Evolutionary conservation across 2,329 filamentous ascomycete species (phyloP), one percentile per base, ranked within the genome.

Genomic region (Epichloe festucae): DNA sequence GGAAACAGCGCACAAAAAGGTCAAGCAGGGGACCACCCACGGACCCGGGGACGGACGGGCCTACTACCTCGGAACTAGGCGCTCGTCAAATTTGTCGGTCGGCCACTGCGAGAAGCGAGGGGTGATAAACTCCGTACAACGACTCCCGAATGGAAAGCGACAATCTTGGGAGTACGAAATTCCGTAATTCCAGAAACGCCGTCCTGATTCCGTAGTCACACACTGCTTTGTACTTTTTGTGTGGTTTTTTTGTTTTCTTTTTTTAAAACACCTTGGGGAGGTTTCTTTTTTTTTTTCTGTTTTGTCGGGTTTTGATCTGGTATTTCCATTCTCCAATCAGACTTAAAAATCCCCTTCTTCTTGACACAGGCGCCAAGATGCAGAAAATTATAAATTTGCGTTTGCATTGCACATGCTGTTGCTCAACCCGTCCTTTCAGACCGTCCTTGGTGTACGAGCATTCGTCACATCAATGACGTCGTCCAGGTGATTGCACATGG

Each of bases 401-500:
- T 47, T 40, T 44, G 36, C 46, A 52, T 21, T 38, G 52, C 56
- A 51, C 49, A 49, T 51, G 48, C 27, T n/a, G 6, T 36, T 42
- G 12, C 27, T 23, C n/a, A 35, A 53, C 54, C 53, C 52, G 44
- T 21, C 53, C 52, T 27, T 54, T 78, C 66, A 81, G 66, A 80
- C 73, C 48, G 76, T 78, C 70, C 71, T 76, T 54, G 78, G 77
- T 55, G 75, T 75, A 57, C 75, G 72, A 66, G 76, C 79, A 68
- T 83, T 85, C 79, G 80, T 85, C 70, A 88, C 82, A 67, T 93
- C 89, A 72, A 88, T 85, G 72, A 96, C 82, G 71, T 96, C 90
- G 79, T 96, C 90, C 65, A 96, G 85, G 75, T 95, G 90, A 74
- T 95, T 96, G 78, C 89, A 95, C 85, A 96, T 87, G 64, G 90